Base-by-base conservation (phyloP, 495 filamentous ascomycete species). In the Aspergillus avenaceus region DNA sequence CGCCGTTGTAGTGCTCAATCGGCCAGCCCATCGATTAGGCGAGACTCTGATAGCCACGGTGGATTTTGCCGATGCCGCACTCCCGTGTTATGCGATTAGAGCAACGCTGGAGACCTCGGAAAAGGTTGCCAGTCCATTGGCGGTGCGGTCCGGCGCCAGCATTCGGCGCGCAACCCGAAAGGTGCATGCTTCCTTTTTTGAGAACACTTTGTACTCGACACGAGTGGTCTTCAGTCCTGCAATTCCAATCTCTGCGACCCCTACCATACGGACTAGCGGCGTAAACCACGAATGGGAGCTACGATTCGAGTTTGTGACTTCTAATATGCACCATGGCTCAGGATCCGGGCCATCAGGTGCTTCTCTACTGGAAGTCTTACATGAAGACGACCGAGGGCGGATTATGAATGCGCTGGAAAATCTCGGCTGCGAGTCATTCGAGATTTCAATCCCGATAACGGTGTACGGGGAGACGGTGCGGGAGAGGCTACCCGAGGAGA, bases 1-100 rank as follows among this genome's bases (percentile, higher is more conserved):
- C 25, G 93, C 87, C 7, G 87, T 90, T 3, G 79, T 97, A 38
- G 90, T 88, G 56, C 80, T 98, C 23, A 85, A 90, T 18, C 84
- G 95, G n/a, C 88, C 95, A 0, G 84, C 92, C 0, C 96, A 96
- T 71, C 82, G 91, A 34, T 78, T 97, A 8, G 93, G 93, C 25
- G 93, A 98, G 64, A 83, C 84, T 0, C 80, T 98, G 21, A 85
- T 82, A 22, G 83, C 86, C 27, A 86, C 84, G 4, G 77, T 98
- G 32, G 90, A 97, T 62, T 95, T 97, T 58, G 73, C 79, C 7
- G 71, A 78, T 24, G 82, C 85, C 1, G 77, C 87, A 32, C 78
- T 92, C 31, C 84, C 86, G 5, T 90, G 87, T 65, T 92, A 90
- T 57, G 86, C 90, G 18, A 72, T 95, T 23, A 82, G 87, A 53